These are phyloP conservation scores for Solanum peruvianum DNA, from an alignment of 257 asterid genomes.

Conservation along the genomic window DNA sequence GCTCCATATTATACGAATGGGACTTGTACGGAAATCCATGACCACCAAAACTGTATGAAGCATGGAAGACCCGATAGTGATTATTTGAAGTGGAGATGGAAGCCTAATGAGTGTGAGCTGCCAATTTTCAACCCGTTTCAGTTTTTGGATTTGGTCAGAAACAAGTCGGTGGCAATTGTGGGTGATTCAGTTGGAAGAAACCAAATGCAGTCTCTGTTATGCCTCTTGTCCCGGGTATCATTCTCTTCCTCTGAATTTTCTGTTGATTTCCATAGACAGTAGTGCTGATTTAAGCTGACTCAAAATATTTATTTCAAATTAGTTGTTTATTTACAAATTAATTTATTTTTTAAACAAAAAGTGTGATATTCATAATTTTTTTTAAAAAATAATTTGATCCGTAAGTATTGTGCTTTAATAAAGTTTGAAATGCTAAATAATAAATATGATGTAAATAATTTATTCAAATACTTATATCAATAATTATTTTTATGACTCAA, in stretches of 20 bases:
- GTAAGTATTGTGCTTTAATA: no score
- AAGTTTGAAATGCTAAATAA: not conserved
- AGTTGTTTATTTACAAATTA: not conserved
- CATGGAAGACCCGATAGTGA: slow-evolving; percentile 19
- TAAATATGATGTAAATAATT: no score
- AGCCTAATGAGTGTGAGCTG: slow-evolving; percentile 38
- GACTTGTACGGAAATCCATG: slow-evolving; percentile 16
- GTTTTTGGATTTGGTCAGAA: slow-evolving; percentile 49
- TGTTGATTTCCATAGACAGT: not conserved
- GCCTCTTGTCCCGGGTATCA: slow-evolving; percentile 57
- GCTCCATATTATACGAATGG: slow-evolving; percentile 52
- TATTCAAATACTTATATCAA: not conserved
- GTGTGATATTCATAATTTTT: not conserved
- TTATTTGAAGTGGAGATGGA: slow-evolving; percentile 30
- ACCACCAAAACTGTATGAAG: slow-evolving; percentile 21
- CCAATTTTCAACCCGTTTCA: slow-evolving; percentile 35
- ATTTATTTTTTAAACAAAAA: no score
- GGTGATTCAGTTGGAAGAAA: slow-evolving; percentile 71
- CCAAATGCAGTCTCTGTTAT: slow-evolving; percentile 66
- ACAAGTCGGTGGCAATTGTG: slow-evolving; percentile 47
- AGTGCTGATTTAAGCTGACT: not conserved
- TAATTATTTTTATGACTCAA: not conserved
- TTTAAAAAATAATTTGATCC: no score
- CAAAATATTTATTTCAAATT: not conserved
- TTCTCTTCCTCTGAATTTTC: not conserved